Evolutionary conservation across 2,329 filamentous ascomycete genomes (phyloP).

Genomic region (Colletotrichum sublineola): DNA sequence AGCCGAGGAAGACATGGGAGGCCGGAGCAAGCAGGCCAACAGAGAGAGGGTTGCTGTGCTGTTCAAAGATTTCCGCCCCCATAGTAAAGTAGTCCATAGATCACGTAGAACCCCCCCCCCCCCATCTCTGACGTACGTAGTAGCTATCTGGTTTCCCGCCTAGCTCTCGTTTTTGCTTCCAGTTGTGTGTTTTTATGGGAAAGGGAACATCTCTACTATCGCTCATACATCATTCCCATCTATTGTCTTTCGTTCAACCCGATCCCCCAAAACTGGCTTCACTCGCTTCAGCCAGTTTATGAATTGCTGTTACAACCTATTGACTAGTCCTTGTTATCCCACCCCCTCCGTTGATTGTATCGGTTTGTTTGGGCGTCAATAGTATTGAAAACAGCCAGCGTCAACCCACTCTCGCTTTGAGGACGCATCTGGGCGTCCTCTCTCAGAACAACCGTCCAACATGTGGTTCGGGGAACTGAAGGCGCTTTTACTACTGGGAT

Average conservation of each 20-base stretch:
- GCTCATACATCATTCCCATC: conserved; percentile 36
- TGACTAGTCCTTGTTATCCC: conserved; percentile 12
- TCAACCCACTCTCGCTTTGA: conserved; percentile 33
- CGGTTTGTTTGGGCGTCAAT: conserved; percentile 14
- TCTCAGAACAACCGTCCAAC: conserved; percentile 29
- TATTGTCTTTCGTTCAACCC: conserved; percentile 36
- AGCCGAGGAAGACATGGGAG: not conserved
- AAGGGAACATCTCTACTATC: conserved; percentile 37
- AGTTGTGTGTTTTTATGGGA: conserved; percentile 35
- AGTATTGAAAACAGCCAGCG: conserved; percentile 29
- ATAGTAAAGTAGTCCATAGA: conserved; percentile 24
- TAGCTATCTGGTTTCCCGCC: conserved; percentile 36
- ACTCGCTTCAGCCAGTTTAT: conserved; percentile 39
- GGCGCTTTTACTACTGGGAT: conserved; percentile 36
- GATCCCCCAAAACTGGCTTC: conserved; percentile 32
- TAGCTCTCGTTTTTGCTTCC: conserved; percentile 30
- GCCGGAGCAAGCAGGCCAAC: conserved; percentile 3
- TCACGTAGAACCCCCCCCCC: conserved; percentile 24
- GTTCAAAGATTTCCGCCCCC: conserved; percentile 37
- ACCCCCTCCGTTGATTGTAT: not conserved
- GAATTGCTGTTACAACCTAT: conserved; percentile 19
- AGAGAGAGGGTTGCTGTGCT: not conserved
- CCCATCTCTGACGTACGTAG: conserved; percentile 40
- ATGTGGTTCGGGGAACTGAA: conserved; percentile 39
- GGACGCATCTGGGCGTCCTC: conserved; percentile 38